These are phyloP conservation scores for Populus davidiana DNA, from an alignment of 345 rosid species.

Conservation along the genomic window DNA sequence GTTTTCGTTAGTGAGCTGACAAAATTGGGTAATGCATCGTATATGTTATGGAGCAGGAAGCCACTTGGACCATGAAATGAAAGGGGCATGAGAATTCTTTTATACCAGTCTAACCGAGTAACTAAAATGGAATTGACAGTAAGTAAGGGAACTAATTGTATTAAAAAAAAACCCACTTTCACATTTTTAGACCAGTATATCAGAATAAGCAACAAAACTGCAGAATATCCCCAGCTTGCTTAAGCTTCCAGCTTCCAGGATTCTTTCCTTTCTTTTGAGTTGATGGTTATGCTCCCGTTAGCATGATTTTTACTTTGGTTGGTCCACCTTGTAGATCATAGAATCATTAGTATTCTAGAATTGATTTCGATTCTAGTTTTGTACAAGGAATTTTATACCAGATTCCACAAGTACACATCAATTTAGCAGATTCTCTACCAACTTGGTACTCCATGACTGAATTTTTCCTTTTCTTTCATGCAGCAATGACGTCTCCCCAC, in stretches of 20 bases:
- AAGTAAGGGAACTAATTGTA: not conserved
- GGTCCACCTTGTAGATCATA: not conserved
- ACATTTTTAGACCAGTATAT: not conserved
- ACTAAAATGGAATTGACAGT: too few relatives aligned
- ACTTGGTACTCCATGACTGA: slow-evolving; percentile 6
- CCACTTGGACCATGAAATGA: too few relatives aligned
- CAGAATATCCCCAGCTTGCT: slow-evolving; percentile 12
- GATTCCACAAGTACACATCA: slow-evolving; percentile 8
- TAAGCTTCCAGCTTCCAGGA: not conserved
- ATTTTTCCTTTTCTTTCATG: slow-evolving; percentile 2
- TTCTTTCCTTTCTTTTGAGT: not conserved
- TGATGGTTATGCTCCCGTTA: not conserved
- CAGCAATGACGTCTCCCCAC: slow-evolving; percentile 13
- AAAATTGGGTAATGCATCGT: not conserved
- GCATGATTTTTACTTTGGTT: not conserved
- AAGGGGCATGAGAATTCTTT: too few relatives aligned
- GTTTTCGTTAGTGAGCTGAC: not conserved
- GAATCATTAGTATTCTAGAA: not conserved
- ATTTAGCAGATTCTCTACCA: slow-evolving; percentile 14
- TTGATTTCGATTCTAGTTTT: not conserved
- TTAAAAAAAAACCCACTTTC: not conserved
- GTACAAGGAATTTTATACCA: slow-evolving; percentile 11
- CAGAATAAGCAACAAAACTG: not conserved
- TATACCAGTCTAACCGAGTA: not conserved
- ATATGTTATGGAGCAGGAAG: too few relatives aligned